Conservation (phyloP, 345 rosid genomes). For the Noccaea caerulescens region DNA sequence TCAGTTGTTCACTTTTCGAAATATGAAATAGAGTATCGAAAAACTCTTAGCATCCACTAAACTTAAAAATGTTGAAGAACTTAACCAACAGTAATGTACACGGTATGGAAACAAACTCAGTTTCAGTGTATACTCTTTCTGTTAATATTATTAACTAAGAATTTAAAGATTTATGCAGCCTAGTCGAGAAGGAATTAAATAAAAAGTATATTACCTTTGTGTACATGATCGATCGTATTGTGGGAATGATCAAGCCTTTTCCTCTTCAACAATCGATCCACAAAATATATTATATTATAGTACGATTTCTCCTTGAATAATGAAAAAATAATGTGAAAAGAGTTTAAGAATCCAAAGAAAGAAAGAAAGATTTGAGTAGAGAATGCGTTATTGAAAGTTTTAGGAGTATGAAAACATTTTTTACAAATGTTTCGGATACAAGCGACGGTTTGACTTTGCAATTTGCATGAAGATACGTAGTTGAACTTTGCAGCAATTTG, state of each 20-base stretch:
- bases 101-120: constrained; percentile 2
- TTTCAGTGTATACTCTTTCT: neutral
- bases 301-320: constrained; percentile 31
- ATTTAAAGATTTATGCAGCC: constrained; percentile 10
- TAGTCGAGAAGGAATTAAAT: constrained; percentile 33
- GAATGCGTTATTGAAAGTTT: constrained; percentile 31
- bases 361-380: constrained; percentile 43
- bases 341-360: constrained; percentile 31
- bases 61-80: neutral
- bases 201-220: constrained; percentile 38
- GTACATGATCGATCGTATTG: constrained; percentile 31
- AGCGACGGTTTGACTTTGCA: constrained; percentile 61
- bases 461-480: constrained; percentile 48
- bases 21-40: neutral
- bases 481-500: constrained; percentile 57
- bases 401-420: constrained; percentile 10
- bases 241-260: constrained; percentile 44
- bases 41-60: neutral
- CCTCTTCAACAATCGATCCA: constrained; percentile 57
- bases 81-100: neutral
- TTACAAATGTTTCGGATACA: constrained; percentile 28
- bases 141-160: constrained; percentile 24
- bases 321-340: constrained; percentile 13
- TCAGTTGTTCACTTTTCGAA: neutral
- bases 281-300: constrained; percentile 31